phyloP scores from a whole-genome alignment of 2,329 filamentous ascomycete species.

The Daldinia sp. region DNA sequence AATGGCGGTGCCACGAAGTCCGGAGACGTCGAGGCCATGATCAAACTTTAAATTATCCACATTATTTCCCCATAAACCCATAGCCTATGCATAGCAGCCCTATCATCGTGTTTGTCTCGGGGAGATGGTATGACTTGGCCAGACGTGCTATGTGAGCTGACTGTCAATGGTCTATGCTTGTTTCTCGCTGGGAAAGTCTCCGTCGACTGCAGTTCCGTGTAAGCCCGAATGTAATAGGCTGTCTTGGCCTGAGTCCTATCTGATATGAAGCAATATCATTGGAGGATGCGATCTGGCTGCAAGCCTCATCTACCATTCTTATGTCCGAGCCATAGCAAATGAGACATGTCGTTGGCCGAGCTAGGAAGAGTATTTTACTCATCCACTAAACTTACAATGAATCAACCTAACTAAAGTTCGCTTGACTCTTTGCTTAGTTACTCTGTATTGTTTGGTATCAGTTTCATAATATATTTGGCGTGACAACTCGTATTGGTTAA shows the following conservation, averaged over 20 bases:
- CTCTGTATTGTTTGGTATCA: neutral
- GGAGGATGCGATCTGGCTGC: constrained; percentile 21
- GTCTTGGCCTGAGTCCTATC: constrained; percentile 24
- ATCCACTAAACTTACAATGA: constrained; percentile 11
- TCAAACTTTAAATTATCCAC: constrained; percentile 16
- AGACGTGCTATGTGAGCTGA: constrained; percentile 8
- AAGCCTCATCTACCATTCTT: constrained; percentile 30
- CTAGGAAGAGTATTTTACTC: constrained; percentile 6
- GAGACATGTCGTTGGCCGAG: neutral
- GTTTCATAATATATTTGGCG: neutral
- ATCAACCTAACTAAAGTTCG: neutral
- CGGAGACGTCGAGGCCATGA: constrained; percentile 7
- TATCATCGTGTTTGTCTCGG: constrained; percentile 26
- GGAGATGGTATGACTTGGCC: constrained; percentile 17
- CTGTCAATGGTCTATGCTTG: constrained; percentile 6
- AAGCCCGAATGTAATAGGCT: constrained; percentile 28
- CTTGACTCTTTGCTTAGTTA: constrained; percentile 1
- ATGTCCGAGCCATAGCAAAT: constrained; percentile 23
- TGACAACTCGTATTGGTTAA: constrained; percentile 21
- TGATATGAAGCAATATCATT: constrained; percentile 21
- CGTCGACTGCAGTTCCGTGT: constrained; percentile 27
- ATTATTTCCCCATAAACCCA: constrained; percentile 12
- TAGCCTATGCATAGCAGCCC: constrained; percentile 12
- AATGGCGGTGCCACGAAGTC: constrained; percentile 17
- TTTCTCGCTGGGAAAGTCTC: constrained; percentile 21